These are phyloP conservation scores for Elaeis oleifera DNA, from an alignment of 202 grass and related monocot species.

Conservation along the genomic window DNA sequence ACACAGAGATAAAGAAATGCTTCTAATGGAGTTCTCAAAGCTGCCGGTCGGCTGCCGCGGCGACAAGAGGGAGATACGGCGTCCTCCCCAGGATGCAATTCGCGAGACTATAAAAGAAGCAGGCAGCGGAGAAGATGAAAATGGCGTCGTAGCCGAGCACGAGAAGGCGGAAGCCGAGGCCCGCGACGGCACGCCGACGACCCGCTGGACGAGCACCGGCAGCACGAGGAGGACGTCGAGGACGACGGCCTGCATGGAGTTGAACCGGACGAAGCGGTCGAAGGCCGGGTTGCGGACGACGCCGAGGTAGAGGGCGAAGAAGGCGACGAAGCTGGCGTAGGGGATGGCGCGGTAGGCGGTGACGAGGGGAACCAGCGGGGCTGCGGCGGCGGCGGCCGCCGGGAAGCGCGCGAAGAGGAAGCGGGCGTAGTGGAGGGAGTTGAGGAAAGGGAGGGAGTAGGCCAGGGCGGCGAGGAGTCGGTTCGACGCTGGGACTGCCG, in stretches of 20 bases:
- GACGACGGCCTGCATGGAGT: constrained; percentile 41
- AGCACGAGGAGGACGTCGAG: constrained; percentile 35
- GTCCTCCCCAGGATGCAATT: constrained; percentile 33
- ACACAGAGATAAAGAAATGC: too few relatives aligned
- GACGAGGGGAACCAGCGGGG: constrained; percentile 22
- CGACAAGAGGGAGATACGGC: constrained; percentile 28
- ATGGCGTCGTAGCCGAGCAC: constrained; percentile 25
- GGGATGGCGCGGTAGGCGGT: constrained; percentile 16
- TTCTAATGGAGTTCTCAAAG: constrained; percentile 3
- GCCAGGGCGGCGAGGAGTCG: constrained; percentile 30
- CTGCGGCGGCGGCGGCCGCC: constrained; percentile 11
- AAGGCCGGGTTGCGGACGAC: constrained; percentile 30
- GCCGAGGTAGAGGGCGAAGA: constrained; percentile 31
- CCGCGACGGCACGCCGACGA: constrained; percentile 24
- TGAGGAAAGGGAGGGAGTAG: constrained; percentile 36
- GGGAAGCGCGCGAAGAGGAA: constrained; percentile 30
- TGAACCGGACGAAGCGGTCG: constrained; percentile 34
- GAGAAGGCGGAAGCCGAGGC: constrained; percentile 14
- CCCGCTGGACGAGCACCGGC: constrained; percentile 23
- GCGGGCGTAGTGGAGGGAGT: constrained; percentile 31
- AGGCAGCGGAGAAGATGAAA: constrained; percentile 15
- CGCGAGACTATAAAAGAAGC: constrained; percentile 26
- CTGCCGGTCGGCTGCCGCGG: constrained; percentile 18
- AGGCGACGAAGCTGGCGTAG: constrained; percentile 27
- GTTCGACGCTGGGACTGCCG: constrained; percentile 24